Base-by-base conservation (phyloP, 495 filamentous ascomycete species). In the Xylaria longipes region DNA sequence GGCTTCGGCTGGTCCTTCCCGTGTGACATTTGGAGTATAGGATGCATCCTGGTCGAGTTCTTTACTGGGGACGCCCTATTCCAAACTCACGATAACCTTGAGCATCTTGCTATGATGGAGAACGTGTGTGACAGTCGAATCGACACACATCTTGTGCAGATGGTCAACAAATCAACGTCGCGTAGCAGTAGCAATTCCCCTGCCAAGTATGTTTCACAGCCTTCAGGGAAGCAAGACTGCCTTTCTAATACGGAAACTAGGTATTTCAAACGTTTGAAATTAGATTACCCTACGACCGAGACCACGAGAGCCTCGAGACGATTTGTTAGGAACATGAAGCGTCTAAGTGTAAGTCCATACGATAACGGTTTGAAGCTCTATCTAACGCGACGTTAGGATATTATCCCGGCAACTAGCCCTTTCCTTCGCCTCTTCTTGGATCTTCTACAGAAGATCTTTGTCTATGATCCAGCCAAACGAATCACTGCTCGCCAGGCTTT, bases 101-200 rank as follows among this genome's bases (percentile, higher is more conserved):
- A 98, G 79, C 96, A 99, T 83, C 84, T 99, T 57, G 96, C 94
- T n/a, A 99, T 99, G 96, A 99, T 99, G 96, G 95, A 99, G 76
- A 88, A 89, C 29, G 94, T 97, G 17, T 94, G 93, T 75, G 90
- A 89, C 29, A 82, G 84, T 8, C 87, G 87, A 68, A 89, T 99
- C 52, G 96, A 98, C 72, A 77, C 85, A 5, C 86, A 88, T 48
- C 86, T 99, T 12, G 90, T 99, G 35, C 85, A 89, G 72, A 87
- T 92, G 74, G 94, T 97, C 76, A 90, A 86, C 76, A 87, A 83
- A 78, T 85, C 80, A 81, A 86, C 79, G 25, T 87, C 90, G 56
- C 85, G 89, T 63, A 91, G 87, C 61, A 90, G 87, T 48, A 85
- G 87, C 41, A 97, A 95, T 79, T 87, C 89, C 31, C 92, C 95